A percentile compares a stretch with the other conserved stretches of the same genome.
Conservation (phyloP, 495 filamentous ascomycete species). For the Penicillium cinerascens region DNA sequence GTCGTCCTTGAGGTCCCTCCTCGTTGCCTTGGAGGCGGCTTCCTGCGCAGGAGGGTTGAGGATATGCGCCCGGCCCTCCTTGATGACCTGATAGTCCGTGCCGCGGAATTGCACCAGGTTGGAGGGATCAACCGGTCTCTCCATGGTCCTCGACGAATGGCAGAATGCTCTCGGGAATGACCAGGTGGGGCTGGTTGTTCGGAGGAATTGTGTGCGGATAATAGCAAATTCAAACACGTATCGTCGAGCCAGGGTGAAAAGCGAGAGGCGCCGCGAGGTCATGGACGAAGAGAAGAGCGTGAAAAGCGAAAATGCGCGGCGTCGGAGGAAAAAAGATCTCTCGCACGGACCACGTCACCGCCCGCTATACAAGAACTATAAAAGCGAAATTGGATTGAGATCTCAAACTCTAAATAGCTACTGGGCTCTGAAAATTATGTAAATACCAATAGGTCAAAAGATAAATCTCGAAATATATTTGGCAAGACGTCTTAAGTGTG, state of each 20-base stretch:
- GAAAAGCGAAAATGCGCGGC: conserved; percentile 4
- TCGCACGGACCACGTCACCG: conserved; percentile 19
- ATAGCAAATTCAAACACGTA: conserved; percentile 9
- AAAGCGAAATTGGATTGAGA: neutral
- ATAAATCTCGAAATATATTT: neutral
- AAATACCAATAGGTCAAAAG: too few relatives aligned
- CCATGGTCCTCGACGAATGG: conserved; percentile 18
- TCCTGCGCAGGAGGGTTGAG: conserved; percentile 53
- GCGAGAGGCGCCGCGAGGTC: conserved; percentile 7
- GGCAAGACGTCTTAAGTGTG: neutral
- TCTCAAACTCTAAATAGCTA: neutral
- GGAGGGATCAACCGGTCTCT: conserved; percentile 9
- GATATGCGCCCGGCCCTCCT: conserved; percentile 67
- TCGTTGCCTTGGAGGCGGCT: conserved; percentile 40
- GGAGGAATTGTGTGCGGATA: neutral
- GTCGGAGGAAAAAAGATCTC: conserved; percentile 16
- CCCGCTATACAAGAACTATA: neutral
- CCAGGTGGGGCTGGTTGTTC: neutral
- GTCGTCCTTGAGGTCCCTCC: conserved; percentile 42
- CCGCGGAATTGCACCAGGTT: conserved; percentile 38
- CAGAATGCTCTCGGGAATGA: conserved; percentile 1
- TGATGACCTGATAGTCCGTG: conserved; percentile 58
- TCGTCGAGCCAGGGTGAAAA: conserved; percentile 4
- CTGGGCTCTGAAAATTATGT: neutral
- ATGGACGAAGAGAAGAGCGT: conserved; percentile 9